Conservation (phyloP, 2,329 filamentous ascomycete genomes). For the Pseudogymnoascus sp. region DNA sequence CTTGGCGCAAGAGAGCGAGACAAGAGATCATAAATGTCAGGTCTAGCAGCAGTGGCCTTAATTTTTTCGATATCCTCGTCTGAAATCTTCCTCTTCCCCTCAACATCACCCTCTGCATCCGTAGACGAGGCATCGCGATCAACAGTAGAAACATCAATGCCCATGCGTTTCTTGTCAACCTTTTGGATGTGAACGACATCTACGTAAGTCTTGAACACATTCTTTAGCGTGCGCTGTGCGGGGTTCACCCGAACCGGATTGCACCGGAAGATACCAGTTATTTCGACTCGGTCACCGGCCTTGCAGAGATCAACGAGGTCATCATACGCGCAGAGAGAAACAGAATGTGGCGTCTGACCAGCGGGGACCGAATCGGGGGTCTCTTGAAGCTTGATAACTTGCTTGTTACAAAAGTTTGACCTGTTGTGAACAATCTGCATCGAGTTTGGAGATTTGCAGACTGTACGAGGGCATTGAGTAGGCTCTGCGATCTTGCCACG, state of each 20-base stretch:
- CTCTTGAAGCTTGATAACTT: slow-evolving; percentile 97
- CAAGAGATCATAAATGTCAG: slow-evolving; percentile 89
- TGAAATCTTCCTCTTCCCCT: slow-evolving; percentile 75
- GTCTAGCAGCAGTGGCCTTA: slow-evolving; percentile 64
- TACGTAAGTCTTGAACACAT: slow-evolving; percentile 95
- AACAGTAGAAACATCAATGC: slow-evolving; percentile 81
- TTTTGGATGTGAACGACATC: slow-evolving; percentile 95
- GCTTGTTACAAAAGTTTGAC: slow-evolving; percentile 90
- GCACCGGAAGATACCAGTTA: slow-evolving; percentile 94
- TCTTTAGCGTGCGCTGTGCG: slow-evolving; percentile 83
- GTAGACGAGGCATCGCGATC: slow-evolving; percentile 59
- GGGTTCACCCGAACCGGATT: slow-evolving; percentile 92
- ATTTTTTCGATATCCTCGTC: slow-evolving; percentile 89
- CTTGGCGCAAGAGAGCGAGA: slow-evolving; percentile 86
- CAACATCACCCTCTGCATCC: slow-evolving; percentile 56
- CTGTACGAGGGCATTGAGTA: slow-evolving; percentile 73
- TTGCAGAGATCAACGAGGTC: slow-evolving; percentile 97
- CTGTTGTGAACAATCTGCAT: slow-evolving; percentile 99
- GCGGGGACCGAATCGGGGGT: slow-evolving; percentile 91
- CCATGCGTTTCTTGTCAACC: slow-evolving; percentile 89
- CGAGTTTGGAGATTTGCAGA: slow-evolving; percentile 80
- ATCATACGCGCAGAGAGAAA: slow-evolving; percentile 92
- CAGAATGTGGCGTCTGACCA: slow-evolving; percentile 93
- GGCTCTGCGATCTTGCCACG: slow-evolving; percentile 94
- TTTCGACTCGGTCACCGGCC: slow-evolving; percentile 88